Base-by-base conservation (phyloP, 2,329 filamentous ascomycete species). In the Xylaria sp. region DNA sequence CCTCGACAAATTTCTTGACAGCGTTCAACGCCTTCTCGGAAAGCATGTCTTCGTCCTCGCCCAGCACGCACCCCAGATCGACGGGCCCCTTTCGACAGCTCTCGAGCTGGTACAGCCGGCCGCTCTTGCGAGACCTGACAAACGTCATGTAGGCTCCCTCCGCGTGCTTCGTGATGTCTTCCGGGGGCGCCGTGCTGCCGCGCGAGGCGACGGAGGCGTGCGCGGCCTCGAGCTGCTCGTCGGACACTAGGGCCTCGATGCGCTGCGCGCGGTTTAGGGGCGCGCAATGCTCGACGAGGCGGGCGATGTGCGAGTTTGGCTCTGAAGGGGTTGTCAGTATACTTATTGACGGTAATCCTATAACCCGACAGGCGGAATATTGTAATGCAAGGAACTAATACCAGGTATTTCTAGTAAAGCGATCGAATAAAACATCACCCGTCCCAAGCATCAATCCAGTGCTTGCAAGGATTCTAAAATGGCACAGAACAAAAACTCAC, bases 121-220 rank as follows among this genome's bases (percentile, higher is more conserved):
- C 67, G 42, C 44, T 57, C 56, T 46, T 63, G 17, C 20, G 44
- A 6, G 61, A 60, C 58, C 63, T 67, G 4, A 60, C 61, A 38
- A 71, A 70, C 46, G 67, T 49, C 70, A 70, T 70, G 67, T 67
- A 71, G 5, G 70, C 67, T 49, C 48, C 63, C n/a, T 1, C 20
- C n/a, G 48, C 20, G 20, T 61, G 23, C 48, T 44, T 11, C 4
- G 58, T 67, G 49, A 48, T 13, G 31, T 70, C 68, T 0, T 5
- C 60, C 0, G 67, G 70, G 6, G 67, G 61, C 40, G 64, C 67
- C 53, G 67, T 71, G 59, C 51, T 46, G 38, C 70, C 70, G 31
- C 65, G 67, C 60, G 62, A 40, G 7, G 40, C 67, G 31, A 70
- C 65, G 1, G 70, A 65, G 4, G 67, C 67, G 53, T 71, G 67